Base-by-base conservation (phyloP, 208 protist species). In the Strigomonas culicis region DNA sequence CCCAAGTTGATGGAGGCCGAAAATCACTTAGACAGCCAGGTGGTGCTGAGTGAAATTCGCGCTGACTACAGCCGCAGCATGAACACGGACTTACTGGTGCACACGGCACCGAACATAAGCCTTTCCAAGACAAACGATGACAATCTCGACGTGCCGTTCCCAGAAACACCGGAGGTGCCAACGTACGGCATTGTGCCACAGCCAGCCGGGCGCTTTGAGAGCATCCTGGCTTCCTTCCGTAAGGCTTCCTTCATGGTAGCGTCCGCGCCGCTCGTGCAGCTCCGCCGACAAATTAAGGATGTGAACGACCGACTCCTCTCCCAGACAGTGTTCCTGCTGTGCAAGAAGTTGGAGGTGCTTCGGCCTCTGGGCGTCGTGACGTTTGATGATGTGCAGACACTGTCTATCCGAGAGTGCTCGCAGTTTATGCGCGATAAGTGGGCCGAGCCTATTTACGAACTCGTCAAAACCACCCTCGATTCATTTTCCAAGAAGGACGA, bases 311-410 rank as follows among this genome's bases (percentile, higher is more conserved):
- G 72, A 24, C 74, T 98, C 47, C 66, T 96, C 8, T 34, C 66
- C 22, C 75, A 79, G 49, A 74, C 65, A 25, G 77, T 96, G 19
- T 98, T 98, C 68, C 74, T 79, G 43, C 74, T 87, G 36, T 70
- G 73, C 53, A 44, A 69, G 21, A 28, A 72, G 11, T 70, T 84
- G 15, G 68, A 88, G 47, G 52, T 72, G 4, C 70, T 82, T 58
- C 81, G 74, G 22, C 86, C 93, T 1, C 63, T 97, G 10, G 62
- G 56, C 11, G 75, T 97, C 17, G 84, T 92, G 22, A 79, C 90
- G 25, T 97, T 98, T 59, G 93, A 97, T 50, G 88, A 97, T 57
- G 61, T 86, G 25, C 83, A 99, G 75, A 80, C 80, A 50, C 25
- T 64, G 0, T 76, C 78, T 2, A 74, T 86, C 25, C 81, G 88